Percentiles rank a stretch among this genome's conserved stretches.
These are phyloP conservation scores for Kwoniella bestiolae DNA, from an alignment of 768 basidiomycete genomes.

Conservation along the genomic window DNA sequence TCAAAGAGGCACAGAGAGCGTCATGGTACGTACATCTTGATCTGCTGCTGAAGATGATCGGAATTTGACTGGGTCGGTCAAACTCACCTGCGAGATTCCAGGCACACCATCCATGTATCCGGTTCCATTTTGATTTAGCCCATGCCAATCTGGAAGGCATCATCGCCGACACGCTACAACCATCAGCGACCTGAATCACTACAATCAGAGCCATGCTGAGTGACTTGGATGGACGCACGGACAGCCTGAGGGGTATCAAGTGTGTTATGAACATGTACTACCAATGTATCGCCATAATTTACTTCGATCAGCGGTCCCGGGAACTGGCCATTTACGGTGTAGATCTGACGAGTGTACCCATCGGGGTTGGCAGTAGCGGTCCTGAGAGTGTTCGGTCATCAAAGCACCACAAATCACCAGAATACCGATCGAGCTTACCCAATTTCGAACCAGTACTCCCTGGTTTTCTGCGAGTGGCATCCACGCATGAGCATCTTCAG, in stretches of 20 bases:
- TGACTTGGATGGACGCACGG: too few species aligned
- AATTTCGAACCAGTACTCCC: slow-evolving; percentile 25
- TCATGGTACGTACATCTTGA: too few species aligned
- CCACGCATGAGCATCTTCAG: not conserved
- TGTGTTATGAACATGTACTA: slow-evolving; percentile 33
- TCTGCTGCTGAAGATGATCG: too few species aligned
- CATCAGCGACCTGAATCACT: too few species aligned
- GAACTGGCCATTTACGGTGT: slow-evolving; percentile 28
- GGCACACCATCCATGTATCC: slow-evolving; percentile 36
- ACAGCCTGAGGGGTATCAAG: slow-evolving; percentile 27
- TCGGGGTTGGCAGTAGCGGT: slow-evolving; percentile 23
- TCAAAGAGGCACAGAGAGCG: too few species aligned
- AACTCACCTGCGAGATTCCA: slow-evolving; percentile 31
- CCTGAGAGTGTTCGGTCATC: too few species aligned
- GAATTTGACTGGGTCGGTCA: not conserved
- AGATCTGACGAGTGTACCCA: slow-evolving; percentile 28
- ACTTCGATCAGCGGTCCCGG: slow-evolving; percentile 44
- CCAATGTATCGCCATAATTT: slow-evolving; percentile 42
- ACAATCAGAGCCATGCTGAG: too few species aligned
- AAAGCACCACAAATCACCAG: too few species aligned
- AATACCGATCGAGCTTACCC: too few species aligned
- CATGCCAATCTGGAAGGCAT: slow-evolving; percentile 45
- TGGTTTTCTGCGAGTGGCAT: slow-evolving; percentile 25
- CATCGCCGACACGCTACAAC: too few species aligned
- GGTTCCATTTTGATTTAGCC: slow-evolving; percentile 36